Evolutionary conservation across 2,329 filamentous ascomycete genomes (phyloP).

Genomic region (Aquanectria penicillioides): DNA sequence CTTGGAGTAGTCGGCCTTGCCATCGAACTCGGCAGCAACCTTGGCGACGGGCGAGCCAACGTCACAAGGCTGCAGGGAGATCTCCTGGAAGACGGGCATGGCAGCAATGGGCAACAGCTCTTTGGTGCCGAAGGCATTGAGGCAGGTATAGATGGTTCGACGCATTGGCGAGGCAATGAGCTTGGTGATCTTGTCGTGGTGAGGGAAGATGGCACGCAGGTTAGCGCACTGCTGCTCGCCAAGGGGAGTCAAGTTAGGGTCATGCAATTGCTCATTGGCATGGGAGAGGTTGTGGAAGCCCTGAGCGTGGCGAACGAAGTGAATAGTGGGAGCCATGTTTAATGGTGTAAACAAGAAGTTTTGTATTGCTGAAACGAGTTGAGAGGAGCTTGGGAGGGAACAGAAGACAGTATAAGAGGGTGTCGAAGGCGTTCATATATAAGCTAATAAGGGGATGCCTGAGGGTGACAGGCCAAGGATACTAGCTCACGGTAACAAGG

Average conservation of each 20-base stretch:
- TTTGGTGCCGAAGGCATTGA: conserved; percentile 72
- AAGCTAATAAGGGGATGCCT: background rate
- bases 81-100: conserved; percentile 82
- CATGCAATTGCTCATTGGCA: conserved; percentile 77
- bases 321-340: conserved; percentile 64
- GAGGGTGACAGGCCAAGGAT: conserved; percentile 5
- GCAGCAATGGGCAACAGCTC: conserved; percentile 64
- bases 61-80: conserved; percentile 79
- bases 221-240: conserved; percentile 78
- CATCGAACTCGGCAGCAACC: conserved; percentile 69
- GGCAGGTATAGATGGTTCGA: conserved; percentile 82
- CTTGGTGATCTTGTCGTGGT: conserved; percentile 72
- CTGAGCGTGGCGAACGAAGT: conserved; percentile 78
- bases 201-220: conserved; percentile 71
- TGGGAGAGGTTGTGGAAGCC: conserved; percentile 82
- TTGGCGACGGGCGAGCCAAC: conserved; percentile 68
- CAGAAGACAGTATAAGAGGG: background rate
- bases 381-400: background rate
- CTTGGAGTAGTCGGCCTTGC: conserved; percentile 69
- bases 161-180: conserved; percentile 83
- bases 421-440: background rate
- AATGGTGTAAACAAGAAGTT: background rate
- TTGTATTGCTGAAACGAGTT: background rate
- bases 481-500: background rate
- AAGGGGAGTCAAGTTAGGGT: conserved; percentile 81